Percentiles rank a stretch among this genome's conserved stretches.
These are phyloP conservation scores for Phytopythium boreale DNA, from an alignment of 352 stramenopile genomes.

Conservation along the genomic window DNA sequence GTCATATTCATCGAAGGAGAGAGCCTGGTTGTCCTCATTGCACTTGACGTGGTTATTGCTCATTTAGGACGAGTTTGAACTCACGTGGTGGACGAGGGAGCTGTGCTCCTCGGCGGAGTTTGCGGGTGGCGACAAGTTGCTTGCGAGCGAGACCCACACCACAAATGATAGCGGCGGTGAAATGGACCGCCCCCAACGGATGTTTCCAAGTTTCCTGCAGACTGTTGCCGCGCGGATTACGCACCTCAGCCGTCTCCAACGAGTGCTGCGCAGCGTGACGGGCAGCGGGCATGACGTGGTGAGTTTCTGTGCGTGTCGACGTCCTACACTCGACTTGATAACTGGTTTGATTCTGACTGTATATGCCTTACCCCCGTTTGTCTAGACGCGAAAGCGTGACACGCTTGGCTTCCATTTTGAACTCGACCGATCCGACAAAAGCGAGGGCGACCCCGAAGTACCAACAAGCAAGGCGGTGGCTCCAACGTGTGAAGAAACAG, in stretches of 20 bases:
- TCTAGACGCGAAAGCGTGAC: background rate
- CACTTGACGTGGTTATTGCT: background rate
- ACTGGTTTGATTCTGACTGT: background rate
- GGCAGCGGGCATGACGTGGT: background rate
- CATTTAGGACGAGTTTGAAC: slow-evolving; percentile 7
- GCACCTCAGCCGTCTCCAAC: slow-evolving; percentile 3
- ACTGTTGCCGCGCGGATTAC: background rate
- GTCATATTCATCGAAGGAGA: background rate
- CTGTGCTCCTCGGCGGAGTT: background rate
- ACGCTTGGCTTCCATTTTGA: background rate
- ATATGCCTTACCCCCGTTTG: background rate
- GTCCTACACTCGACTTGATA: background rate
- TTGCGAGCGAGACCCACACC: background rate
- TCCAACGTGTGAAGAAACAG: background rate
- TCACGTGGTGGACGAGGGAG: slow-evolving; percentile 1
- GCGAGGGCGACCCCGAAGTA: background rate
- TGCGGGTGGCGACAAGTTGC: slow-evolving; percentile 2
- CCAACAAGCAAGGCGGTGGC: background rate
- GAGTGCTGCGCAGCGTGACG: background rate
- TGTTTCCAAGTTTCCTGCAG: slow-evolving; percentile 5
- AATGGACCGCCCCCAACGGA: background rate
- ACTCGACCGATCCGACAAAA: background rate
- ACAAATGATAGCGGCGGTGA: background rate
- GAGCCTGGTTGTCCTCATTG: background rate
- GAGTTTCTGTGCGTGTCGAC: background rate